Evolutionary conservation across 352 stramenopile species (phyloP).

Genomic region (Phytophthora pinifolia): DNA sequence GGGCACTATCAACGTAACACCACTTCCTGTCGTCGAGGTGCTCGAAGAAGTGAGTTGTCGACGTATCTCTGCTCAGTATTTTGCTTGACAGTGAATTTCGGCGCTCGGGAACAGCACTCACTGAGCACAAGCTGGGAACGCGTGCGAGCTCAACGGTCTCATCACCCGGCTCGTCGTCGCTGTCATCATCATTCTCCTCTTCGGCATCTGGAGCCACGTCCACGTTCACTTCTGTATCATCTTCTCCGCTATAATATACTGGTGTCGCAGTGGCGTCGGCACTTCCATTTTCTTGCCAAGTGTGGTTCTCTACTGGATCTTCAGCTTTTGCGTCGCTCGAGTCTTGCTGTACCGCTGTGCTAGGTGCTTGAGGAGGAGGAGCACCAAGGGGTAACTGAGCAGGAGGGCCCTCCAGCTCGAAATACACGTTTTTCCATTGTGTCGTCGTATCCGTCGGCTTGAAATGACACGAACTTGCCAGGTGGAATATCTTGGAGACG

Average conservation of each 20-base stretch:
- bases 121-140: constrained; percentile 8
- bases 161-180: constrained; percentile 22
- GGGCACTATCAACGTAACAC: constrained; percentile 28
- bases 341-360: not conserved
- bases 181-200: constrained; percentile 49
- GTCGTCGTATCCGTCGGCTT: constrained; percentile 16
- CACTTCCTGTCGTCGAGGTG: constrained; percentile 33
- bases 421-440: not conserved
- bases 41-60: constrained; percentile 4
- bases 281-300: not conserved
- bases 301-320: constrained; percentile 5
- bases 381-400: not conserved
- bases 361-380: not conserved
- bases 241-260: constrained; percentile 10
- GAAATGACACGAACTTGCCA: constrained; percentile 34
- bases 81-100: constrained; percentile 10
- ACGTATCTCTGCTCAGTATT: constrained; percentile 7
- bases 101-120: not conserved
- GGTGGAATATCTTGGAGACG: constrained; percentile 27
- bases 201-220: constrained; percentile 13
- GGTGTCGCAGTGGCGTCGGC: not conserved
- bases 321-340: not conserved
- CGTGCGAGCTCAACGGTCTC: not conserved
- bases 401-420: not conserved
- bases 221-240: constrained; percentile 13